Base-by-base conservation (phyloP, 2,329 filamentous ascomycete species). In the Clarireedia homoeocarpa region DNA sequence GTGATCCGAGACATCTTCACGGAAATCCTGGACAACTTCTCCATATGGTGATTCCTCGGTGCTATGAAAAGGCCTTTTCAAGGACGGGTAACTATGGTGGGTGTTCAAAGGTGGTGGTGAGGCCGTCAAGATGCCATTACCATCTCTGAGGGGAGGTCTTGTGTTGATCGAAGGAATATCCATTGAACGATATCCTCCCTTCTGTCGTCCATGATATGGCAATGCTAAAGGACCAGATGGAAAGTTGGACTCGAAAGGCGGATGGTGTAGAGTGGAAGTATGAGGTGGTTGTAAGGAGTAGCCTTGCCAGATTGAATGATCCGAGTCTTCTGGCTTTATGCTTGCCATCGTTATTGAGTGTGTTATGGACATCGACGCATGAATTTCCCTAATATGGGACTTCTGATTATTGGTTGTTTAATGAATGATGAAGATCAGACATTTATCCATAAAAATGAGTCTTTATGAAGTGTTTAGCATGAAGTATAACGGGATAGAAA, bases 261-360 rank as follows among this genome's bases (percentile, higher is more conserved):
- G 66, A 20, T 58, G 62, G 48, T 65, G 63, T 45, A 61, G 59
- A 44, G 59, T 50, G 24, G 59, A 54, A 44, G 63, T 26, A 26
- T 58, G 49, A 27, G 63, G 63, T 47, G 62, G 53, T 57, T 67
- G 65, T 24, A 66, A 60, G 48, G 60, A 61, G 59, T 68, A 68
- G 59, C 65, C 61, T 61, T 67, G 66, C 66, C 66, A 69, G 57
- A 67, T 57, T 42, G 66, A 63, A 57, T 59, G 59, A 51, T 67
- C 62, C 50, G 63, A 58, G 53, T 68, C 64, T 62, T 67, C 66
- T 66, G 66, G 65, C 66, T 67, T 67, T 54, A 66, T 59, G 59
- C 65, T 62, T 53, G 66, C 65, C 66, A 67, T 68, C 60, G 66
- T 67, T 60, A 67, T 47, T 60, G 62, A 64, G 38, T 65, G 63